Evolutionary conservation across 306 rosid genomes (phyloP), one percentile per base, ranked within the genome.

Genomic region (Cicer arietinum): DNA sequence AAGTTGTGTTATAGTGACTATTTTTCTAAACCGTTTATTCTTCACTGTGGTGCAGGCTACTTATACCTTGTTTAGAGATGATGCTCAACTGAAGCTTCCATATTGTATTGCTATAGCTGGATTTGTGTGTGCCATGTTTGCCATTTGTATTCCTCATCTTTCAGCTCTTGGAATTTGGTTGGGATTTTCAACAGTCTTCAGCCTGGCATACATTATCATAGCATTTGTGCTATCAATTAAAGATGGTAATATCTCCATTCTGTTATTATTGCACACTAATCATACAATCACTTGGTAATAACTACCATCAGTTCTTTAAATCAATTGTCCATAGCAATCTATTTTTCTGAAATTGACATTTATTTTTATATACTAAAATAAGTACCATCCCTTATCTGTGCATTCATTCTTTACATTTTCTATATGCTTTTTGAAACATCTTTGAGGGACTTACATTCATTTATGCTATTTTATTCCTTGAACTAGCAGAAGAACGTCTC

Each of bases 91-190:
- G 95, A 94, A 90, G 81, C 99, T 94, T 64, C 99, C 99, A 0
- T 89, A 94, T 71, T 94, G 77, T 68, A 94, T 88, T 52, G 84
- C 72, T 58, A 80, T 94, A 62, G 89, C 88, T 70, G 99, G 99
- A 42, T 16, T 90, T 47, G 89, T 82, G 50, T 92, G 96, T 60
- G 87, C 85, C 25, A 13, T 90, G 53, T 94, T 94, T 84, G 97
- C 97, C 30, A 80, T 94, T 7, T 75, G 90, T 20, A 90, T 89
- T 77, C 99, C 99, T 13, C 90, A 86, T 85, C 87, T 94, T 51
- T 94, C 97, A 14, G 99, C 97, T 52, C 95, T 94, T n/a, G 84
- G 96, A 83, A 12, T 70, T 85, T 94, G 99, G 99, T 77, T 94
- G 73, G 96, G 88, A 86, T 69, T 94, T 80, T 94, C 99, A 46